phyloP scores from a whole-genome alignment of 495 filamentous ascomycete species.

The Penicillium pancosmium region DNA sequence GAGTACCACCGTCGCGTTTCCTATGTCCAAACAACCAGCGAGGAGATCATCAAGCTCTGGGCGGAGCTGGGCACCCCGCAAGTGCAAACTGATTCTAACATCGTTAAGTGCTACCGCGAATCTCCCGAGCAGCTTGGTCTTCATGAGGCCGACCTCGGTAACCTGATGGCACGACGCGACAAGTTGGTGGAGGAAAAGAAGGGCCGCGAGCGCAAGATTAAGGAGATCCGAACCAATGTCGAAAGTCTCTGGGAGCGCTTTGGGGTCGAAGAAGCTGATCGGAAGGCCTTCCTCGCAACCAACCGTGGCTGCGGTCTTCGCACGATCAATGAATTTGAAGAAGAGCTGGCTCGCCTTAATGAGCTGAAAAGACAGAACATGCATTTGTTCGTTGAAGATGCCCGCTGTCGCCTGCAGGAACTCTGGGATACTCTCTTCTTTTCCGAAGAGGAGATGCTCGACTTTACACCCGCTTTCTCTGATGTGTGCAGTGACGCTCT shows the following conservation, averaged over 20 bases:
- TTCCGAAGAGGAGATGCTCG: conserved; percentile 96
- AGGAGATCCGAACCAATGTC: conserved; percentile 71
- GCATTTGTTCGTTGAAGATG: conserved; percentile 93
- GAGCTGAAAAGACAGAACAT: conserved; percentile 94
- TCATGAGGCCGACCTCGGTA: conserved; percentile 78
- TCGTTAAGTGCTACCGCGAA: conserved; percentile 87
- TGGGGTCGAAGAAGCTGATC: conserved; percentile 75
- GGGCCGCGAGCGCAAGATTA: conserved; percentile 77
- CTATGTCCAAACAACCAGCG: conserved; percentile 71
- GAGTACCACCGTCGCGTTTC: conserved; percentile 83
- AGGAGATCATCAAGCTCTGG: conserved; percentile 93
- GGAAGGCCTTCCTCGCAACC: conserved; percentile 74
- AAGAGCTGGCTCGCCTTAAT: conserved; percentile 81
- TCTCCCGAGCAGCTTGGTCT: conserved; percentile 91
- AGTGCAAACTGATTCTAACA: conserved; percentile 82
- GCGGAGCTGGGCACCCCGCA: conserved; percentile 91
- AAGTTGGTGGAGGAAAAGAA: conserved; percentile 93
- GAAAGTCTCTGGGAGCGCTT: conserved; percentile 89
- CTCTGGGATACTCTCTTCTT: conserved; percentile 93
- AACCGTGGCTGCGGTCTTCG: conserved; percentile 81
- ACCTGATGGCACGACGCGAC: conserved; percentile 72
- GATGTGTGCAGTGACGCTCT: conserved; percentile 82
- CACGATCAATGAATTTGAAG: conserved; percentile 91
- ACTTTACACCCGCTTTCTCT: conserved; percentile 93
- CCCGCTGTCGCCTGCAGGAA: conserved; percentile 84